Evolutionary conservation across 176 grass and related monocot genomes (phyloP).

Genomic region (Rhipidocladum racemiflorum): DNA sequence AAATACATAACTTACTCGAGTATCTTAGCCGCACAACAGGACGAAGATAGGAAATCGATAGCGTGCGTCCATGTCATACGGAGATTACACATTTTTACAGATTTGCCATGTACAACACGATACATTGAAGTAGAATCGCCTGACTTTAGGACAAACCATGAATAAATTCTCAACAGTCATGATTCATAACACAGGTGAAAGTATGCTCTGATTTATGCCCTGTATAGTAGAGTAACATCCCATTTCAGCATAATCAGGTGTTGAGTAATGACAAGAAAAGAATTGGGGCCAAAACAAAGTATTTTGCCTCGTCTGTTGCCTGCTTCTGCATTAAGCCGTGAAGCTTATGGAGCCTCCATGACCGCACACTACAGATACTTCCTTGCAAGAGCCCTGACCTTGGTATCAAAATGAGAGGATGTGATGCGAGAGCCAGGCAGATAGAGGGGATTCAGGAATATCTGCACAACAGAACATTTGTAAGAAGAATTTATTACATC

Average conservation of each 20-base stretch:
- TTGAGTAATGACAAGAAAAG: background rate
- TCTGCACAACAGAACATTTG: slow-evolving; percentile 40
- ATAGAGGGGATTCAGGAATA: slow-evolving; percentile 79
- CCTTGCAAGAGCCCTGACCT: slow-evolving; percentile 80
- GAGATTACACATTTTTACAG: background rate
- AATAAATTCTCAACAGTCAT: background rate
- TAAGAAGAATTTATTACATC: background rate
- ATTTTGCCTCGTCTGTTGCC: background rate
- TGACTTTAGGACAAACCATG: background rate
- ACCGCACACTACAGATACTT: slow-evolving; percentile 55
- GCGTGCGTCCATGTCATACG: background rate
- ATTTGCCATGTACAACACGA: background rate
- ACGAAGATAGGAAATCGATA: background rate
- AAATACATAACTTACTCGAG: background rate
- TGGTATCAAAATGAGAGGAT: slow-evolving; percentile 90
- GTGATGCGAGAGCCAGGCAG: slow-evolving; percentile 78
- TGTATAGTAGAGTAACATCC: background rate
- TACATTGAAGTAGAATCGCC: background rate
- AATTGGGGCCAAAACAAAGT: background rate
- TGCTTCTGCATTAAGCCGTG: background rate
- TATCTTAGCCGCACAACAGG: background rate
- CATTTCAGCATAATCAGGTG: background rate
- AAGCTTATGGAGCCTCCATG: background rate
- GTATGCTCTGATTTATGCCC: background rate
- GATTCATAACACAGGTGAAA: background rate